phyloP scores from a whole-genome alignment of 768 basidiomycete species.

The Inosperma sp. region DNA sequence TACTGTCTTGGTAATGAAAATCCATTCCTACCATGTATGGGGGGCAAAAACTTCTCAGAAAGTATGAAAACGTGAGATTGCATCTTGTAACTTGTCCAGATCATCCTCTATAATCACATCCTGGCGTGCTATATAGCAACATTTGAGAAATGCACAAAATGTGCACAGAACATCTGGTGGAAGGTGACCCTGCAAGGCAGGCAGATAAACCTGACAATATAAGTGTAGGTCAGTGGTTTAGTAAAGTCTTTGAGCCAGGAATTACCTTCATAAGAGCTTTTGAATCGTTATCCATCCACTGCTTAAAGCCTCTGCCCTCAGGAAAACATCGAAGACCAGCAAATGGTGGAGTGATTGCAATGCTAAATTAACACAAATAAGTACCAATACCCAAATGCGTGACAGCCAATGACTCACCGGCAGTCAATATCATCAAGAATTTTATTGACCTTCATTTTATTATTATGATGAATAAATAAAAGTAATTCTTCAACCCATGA shows the following conservation, averaged over 20 bases:
- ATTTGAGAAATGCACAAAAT: slow-evolving; percentile 30
- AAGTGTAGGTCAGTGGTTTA: slow-evolving; percentile 4
- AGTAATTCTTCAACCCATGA: slow-evolving; percentile 3
- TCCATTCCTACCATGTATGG: slow-evolving; percentile 5
- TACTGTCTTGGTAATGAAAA: slow-evolving; percentile 24
- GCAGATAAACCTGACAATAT: slow-evolving; percentile 24
- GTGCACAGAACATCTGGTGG: slow-evolving; percentile 18
- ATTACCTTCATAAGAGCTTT: slow-evolving; percentile 12
- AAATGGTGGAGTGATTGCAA: slow-evolving; percentile 5
- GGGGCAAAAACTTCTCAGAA: slow-evolving; percentile 26
- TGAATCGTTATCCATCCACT: slow-evolving; percentile 11
- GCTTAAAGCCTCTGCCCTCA: slow-evolving; percentile 9
- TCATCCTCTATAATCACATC: slow-evolving; percentile 12
- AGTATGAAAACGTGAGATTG: slow-evolving; percentile 25
- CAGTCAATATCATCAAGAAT: no score
- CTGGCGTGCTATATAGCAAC: slow-evolving; percentile 31
- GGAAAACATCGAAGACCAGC: slow-evolving; percentile 10
- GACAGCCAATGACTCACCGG: not conserved
- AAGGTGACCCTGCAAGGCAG: slow-evolving; percentile 16
- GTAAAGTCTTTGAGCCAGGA: not conserved
- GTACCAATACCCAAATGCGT: not conserved
- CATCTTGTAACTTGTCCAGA: slow-evolving; percentile 18
- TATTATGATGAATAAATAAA: not conserved
- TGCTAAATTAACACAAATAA: not conserved
- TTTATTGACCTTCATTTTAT: not conserved